phyloP scores from a whole-genome alignment of 768 basidiomycete species.

The Steccherinum ochraceum region DNA sequence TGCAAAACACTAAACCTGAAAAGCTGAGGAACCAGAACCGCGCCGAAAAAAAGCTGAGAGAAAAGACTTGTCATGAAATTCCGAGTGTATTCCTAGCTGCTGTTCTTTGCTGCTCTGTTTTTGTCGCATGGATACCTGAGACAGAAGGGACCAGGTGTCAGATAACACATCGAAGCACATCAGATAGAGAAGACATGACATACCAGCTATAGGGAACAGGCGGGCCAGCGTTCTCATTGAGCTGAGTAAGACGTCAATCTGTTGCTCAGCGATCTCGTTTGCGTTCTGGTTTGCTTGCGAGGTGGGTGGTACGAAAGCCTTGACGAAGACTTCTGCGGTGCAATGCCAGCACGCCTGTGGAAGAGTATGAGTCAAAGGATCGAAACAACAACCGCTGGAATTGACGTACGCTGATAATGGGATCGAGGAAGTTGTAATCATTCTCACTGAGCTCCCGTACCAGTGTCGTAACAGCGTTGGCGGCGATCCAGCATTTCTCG shows the following conservation, averaged over 20 bases:
- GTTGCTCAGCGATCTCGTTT: conserved; percentile 19
- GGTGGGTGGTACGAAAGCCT: conserved; percentile 18
- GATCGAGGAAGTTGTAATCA: conserved; percentile 50
- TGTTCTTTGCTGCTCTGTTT: neutral
- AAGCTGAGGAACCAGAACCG: neutral
- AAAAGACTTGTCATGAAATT: neutral
- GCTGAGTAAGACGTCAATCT: conserved; percentile 27
- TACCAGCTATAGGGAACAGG: conserved; percentile 33
- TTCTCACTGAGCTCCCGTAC: conserved; percentile 40
- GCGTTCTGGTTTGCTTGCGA: conserved; percentile 13
- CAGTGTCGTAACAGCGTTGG: conserved; percentile 35
- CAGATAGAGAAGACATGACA: conserved; percentile 7
- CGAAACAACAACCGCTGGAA: neutral
- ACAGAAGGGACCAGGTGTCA: too few species aligned
- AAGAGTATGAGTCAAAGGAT: neutral
- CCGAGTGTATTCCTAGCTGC: neutral
- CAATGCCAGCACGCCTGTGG: conserved; percentile 33
- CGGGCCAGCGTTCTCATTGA: conserved; percentile 29
- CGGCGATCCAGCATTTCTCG: conserved; percentile 36
- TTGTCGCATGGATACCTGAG: neutral
- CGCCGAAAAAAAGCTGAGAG: neutral
- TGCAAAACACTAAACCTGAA: neutral
- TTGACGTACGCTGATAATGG: conserved; percentile 44
- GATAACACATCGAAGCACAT: too few species aligned
- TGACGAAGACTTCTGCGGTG: conserved; percentile 33